These are phyloP conservation scores for Cystobasidium pallidum DNA, from an alignment of 1,284 basidiomycete genomes.

Conservation along the genomic window DNA sequence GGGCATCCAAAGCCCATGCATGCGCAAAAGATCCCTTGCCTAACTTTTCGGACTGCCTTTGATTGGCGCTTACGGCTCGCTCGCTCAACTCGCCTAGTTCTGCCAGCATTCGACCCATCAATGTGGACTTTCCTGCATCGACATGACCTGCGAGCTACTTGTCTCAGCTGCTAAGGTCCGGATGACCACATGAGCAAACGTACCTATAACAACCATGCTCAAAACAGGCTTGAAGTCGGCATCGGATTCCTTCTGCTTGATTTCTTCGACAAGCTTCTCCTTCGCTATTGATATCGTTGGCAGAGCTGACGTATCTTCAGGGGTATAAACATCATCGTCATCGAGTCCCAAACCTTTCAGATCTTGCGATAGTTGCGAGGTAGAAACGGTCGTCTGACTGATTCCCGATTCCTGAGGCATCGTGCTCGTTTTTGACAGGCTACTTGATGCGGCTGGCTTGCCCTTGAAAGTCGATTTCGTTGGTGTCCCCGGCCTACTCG, in stretches of 20 bases:
- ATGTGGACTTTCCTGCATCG: slow-evolving; percentile 96
- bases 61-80: slow-evolving; percentile 79
- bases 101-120: slow-evolving; percentile 93
- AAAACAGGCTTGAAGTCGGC: slow-evolving; percentile 67
- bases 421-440: slow-evolving; percentile 58
- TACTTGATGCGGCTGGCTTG: slow-evolving; percentile 58
- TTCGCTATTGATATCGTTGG: slow-evolving; percentile 72
- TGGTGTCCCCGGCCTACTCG: slow-evolving; percentile 16
- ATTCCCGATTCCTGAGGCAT: slow-evolving; percentile 61
- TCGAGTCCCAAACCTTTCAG: slow-evolving; percentile 60
- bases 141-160: slow-evolving; percentile 75
- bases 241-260: slow-evolving; percentile 64
- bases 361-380: slow-evolving; percentile 63
- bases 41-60: slow-evolving; percentile 83
- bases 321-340: slow-evolving; percentile 59
- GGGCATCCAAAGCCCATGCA: slow-evolving; percentile 96
- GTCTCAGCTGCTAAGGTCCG: not conserved
- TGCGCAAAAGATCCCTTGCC: slow-evolving; percentile 96
- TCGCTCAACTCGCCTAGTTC: slow-evolving; percentile 87
- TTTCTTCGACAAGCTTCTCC: slow-evolving; percentile 85
- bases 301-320: slow-evolving; percentile 55
- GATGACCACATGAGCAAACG: slow-evolving; percentile 52
- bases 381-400: slow-evolving; percentile 55
- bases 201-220: slow-evolving; percentile 91
- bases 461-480: slow-evolving; percentile 53